phyloP scores from a whole-genome alignment of 805 yeast species.

The Grigorovia transvaalensis region DNA sequence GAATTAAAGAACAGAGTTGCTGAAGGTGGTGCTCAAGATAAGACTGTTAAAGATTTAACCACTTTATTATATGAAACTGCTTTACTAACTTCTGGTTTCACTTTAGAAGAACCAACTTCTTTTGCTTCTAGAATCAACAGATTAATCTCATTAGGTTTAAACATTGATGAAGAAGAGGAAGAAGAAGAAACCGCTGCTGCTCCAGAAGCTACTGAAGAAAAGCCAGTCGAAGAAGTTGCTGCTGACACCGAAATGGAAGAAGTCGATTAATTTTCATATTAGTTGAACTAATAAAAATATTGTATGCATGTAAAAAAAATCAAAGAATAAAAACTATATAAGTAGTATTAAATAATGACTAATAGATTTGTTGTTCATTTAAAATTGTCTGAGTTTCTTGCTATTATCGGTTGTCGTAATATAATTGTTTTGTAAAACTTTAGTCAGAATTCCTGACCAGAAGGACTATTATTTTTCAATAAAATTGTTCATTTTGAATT shows the following conservation, averaged over 20 bases:
- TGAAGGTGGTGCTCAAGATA: slow-evolving; percentile 94
- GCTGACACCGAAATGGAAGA: slow-evolving; percentile 98
- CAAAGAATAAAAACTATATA: background rate
- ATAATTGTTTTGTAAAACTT: too few species aligned
- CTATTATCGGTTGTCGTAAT: too few species aligned
- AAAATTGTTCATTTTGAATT: background rate
- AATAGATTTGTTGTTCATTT: background rate
- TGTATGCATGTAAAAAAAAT: background rate
- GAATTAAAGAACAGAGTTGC: slow-evolving; percentile 96
- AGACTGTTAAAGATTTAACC: slow-evolving; percentile 96
- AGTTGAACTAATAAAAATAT: background rate
- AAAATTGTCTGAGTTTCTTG: background rate
- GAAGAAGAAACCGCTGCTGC: slow-evolving; percentile 29
- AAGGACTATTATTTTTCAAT: background rate
- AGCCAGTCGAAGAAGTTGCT: slow-evolving; percentile 45
- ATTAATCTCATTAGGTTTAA: slow-evolving; percentile 93
- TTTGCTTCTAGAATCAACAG: slow-evolving; percentile 98
- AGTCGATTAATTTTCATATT: slow-evolving; percentile 58
- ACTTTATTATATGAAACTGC: slow-evolving; percentile 96
- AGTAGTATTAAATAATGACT: slow-evolving; percentile 1
- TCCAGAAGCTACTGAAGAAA: slow-evolving; percentile 37
- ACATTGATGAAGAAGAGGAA: slow-evolving; percentile 85
- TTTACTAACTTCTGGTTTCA: slow-evolving; percentile 94
- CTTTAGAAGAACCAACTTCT: slow-evolving; percentile 96
- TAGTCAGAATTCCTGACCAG: too few species aligned